Conservation (phyloP, 129 eudicot genomes). For the Ambrosia artemisiifolia region DNA sequence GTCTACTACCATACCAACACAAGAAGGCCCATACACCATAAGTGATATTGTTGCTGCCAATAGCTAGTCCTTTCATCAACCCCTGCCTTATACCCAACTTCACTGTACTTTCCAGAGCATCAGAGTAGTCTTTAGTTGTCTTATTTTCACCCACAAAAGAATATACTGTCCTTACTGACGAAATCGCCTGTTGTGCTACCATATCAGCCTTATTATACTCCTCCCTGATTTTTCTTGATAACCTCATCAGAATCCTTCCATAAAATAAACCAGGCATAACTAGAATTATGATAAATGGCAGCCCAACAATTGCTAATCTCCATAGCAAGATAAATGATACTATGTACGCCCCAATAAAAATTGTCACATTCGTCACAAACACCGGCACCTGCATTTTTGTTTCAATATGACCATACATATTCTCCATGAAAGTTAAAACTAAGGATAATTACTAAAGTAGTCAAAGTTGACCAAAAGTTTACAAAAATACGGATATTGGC, state of each 20-base stretch:
- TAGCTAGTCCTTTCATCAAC: slow-evolving; percentile 39
- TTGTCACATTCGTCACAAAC: slow-evolving; percentile 29
- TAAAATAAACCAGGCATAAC: slow-evolving; percentile 40
- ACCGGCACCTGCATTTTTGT: slow-evolving; percentile 34
- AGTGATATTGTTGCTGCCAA: slow-evolving; percentile 35
- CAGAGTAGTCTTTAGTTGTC: slow-evolving; percentile 36
- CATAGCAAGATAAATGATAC: slow-evolving; percentile 39
- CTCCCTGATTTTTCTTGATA: slow-evolving; percentile 44
- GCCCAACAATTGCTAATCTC: slow-evolving; percentile 52
- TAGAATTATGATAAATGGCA: slow-evolving; percentile 37
- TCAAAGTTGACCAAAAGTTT: no score
- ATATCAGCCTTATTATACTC: slow-evolving; percentile 42
- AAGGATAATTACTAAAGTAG: no score
- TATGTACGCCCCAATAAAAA: slow-evolving; percentile 26
- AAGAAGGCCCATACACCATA: slow-evolving; percentile 42
- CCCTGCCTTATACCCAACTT: slow-evolving; percentile 46
- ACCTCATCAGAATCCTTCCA: slow-evolving; percentile 34
- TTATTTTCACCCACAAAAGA: slow-evolving; percentile 54
- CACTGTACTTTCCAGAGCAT: slow-evolving; percentile 43
- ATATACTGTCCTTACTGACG: slow-evolving; percentile 49
- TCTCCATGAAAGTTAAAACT: no score
- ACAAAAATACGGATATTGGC: no score
- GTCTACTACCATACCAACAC: slow-evolving; percentile 43
- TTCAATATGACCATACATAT: no score
- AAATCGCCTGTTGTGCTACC: slow-evolving; percentile 43